phyloP scores from a whole-genome alignment of 208 protist genomes.

The Leishmania braziliensis region DNA sequence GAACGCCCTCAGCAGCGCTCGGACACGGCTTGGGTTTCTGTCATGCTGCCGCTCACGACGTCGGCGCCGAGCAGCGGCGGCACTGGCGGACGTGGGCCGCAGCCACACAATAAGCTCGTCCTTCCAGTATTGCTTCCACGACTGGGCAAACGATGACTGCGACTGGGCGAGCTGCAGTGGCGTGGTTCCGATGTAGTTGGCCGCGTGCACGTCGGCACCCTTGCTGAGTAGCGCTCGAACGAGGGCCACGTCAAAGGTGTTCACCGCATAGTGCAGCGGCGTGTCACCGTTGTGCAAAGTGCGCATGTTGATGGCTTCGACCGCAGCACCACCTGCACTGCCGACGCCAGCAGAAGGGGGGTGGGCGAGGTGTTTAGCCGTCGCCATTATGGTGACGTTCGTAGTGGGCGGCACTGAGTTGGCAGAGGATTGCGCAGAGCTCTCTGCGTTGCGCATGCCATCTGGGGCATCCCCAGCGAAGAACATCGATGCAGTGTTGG shows the following conservation, averaged over 20 bases:
- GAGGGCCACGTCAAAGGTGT: slow-evolving; percentile 45
- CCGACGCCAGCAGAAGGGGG: background rate
- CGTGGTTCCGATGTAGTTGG: slow-evolving; percentile 11
- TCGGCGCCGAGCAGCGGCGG: slow-evolving; percentile 14
- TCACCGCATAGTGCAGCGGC: slow-evolving; percentile 71
- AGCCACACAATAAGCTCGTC: slow-evolving; percentile 21
- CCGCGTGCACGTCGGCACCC: slow-evolving; percentile 45
- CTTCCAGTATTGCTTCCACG: slow-evolving; percentile 29
- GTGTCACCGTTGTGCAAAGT: slow-evolving; percentile 25
- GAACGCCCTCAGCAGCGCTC: slow-evolving; percentile 33
- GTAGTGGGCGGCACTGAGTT: background rate
- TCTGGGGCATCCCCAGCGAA: background rate
- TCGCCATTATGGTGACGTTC: background rate
- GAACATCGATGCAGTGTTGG: background rate
- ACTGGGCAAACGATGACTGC: background rate
- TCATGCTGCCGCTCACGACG: background rate
- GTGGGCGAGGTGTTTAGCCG: too few species aligned
- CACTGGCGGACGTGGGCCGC: slow-evolving; percentile 10
- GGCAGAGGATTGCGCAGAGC: background rate
- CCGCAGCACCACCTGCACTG: background rate
- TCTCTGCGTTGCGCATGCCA: background rate
- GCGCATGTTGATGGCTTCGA: background rate
- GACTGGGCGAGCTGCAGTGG: slow-evolving; percentile 25
- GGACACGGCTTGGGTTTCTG: slow-evolving; percentile 23
- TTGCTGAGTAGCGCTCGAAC: slow-evolving; percentile 63